phyloP scores from a whole-genome alignment of 805 yeast genomes.

The Nakazawaea molendinolei region DNA sequence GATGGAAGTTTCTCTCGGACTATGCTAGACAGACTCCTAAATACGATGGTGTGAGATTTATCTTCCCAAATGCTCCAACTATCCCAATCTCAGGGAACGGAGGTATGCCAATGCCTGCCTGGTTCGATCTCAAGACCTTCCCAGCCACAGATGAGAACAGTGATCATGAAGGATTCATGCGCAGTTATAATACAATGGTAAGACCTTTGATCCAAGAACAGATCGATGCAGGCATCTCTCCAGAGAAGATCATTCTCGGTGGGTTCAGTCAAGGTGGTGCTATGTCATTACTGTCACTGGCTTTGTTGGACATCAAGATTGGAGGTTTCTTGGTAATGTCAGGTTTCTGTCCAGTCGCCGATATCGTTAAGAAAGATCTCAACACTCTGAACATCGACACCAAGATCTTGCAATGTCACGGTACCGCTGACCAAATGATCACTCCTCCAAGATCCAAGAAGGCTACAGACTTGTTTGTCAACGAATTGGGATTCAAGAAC shows the following conservation, averaged over 20 bases:
- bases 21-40: conserved; percentile 38
- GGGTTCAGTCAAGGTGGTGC: conserved; percentile 97
- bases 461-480: conserved; percentile 38
- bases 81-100: conserved; percentile 63
- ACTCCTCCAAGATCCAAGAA: conserved; percentile 29
- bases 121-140: conserved; percentile 75
- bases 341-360: conserved; percentile 53
- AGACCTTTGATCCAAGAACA: conserved; percentile 45
- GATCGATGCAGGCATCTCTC: conserved; percentile 44
- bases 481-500: conserved; percentile 36
- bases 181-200: conserved; percentile 39
- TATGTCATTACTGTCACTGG: conserved; percentile 54
- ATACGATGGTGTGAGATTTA: conserved; percentile 55
- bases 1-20: conserved; percentile 82
- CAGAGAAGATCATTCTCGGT: conserved; percentile 75
- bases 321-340: conserved; percentile 78
- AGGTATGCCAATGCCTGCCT: conserved; percentile 66
- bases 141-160: conserved; percentile 29
- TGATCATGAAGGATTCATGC: conserved; percentile 50
- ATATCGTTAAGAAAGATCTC: conserved; percentile 19
- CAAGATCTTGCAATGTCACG: conserved; percentile 87
- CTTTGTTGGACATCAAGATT: conserved; percentile 49
- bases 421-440: conserved; percentile 69
- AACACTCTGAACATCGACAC: conserved; percentile 47
- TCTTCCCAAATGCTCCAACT: conserved; percentile 88